Evolutionary conservation across 306 rosid genomes (phyloP).

Genomic region (Canavalia gladiata): DNA sequence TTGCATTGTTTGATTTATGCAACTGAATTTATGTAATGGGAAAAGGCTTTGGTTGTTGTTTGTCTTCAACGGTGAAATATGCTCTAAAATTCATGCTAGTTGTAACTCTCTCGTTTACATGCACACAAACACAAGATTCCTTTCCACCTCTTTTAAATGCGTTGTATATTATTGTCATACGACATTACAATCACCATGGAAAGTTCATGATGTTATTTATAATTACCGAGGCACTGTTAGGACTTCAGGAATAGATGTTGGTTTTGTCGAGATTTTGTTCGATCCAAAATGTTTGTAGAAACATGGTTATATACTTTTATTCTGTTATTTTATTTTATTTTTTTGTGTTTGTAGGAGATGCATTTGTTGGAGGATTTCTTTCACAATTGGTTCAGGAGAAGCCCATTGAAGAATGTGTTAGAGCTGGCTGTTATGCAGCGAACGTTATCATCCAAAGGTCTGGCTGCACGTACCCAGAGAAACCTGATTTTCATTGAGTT

Average conservation of each 20-base stretch:
- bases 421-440: constrained; percentile 79
- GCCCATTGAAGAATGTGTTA: constrained; percentile 79
- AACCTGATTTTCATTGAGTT: constrained; percentile 69
- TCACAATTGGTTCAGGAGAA: constrained; percentile 79
- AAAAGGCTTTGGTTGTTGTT: background rate
- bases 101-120: background rate
- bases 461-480: constrained; percentile 88
- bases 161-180: background rate
- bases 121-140: background rate
- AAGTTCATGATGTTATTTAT: background rate
- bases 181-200: background rate
- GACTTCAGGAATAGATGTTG: background rate
- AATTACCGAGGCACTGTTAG: background rate
- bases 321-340: no score
- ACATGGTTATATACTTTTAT: background rate
- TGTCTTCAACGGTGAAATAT: constrained; percentile 3
- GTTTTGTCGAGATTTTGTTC: constrained; percentile 1
- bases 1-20: background rate
- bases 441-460: constrained; percentile 90
- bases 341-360: constrained; percentile 69
- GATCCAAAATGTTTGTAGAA: background rate
- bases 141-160: constrained; percentile 10
- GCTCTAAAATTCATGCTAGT: constrained; percentile 1
- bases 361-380: constrained; percentile 91
- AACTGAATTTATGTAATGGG: background rate